A percentile compares a stretch with the other conserved stretches of the same genome.
These are phyloP conservation scores for Yamadazyma spencermartinsiae DNA, from an alignment of 1,139 yeast species.

Conservation along the genomic window DNA sequence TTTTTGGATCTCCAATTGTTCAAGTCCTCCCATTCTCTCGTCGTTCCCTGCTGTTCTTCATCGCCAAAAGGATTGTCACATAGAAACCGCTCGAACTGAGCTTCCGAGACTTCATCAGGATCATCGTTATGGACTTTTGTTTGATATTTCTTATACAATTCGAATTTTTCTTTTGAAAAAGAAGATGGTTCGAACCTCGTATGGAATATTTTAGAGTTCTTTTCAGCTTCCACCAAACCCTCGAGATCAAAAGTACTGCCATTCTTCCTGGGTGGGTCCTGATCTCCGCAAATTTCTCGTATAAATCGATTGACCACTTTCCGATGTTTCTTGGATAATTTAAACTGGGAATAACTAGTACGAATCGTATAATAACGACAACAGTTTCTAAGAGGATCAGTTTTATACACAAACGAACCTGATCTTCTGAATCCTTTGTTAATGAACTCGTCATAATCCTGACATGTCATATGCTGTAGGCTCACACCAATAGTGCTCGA, in stretches of 20 bases:
- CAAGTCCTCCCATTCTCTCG: conserved; percentile 29
- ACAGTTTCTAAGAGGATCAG: conserved; percentile 71
- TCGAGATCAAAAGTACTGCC: conserved; percentile 18
- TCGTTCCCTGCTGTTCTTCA: conserved; percentile 25
- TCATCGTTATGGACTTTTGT: conserved; percentile 63
- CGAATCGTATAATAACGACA: conserved; percentile 85
- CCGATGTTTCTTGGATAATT: conserved; percentile 64
- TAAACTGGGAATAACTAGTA: conserved; percentile 48
- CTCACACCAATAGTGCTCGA: conserved; percentile 52
- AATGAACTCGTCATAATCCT: conserved; percentile 61
- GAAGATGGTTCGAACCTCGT: conserved; percentile 56
- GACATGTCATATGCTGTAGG: conserved; percentile 46
- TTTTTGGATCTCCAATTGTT: conserved; percentile 28
- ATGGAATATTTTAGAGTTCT: conserved; percentile 35
- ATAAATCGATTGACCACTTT: conserved; percentile 64
- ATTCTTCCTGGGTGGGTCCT: conserved; percentile 17
- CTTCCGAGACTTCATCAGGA: conserved; percentile 42
- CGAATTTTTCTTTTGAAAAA: conserved; percentile 61
- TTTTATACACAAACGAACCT: conserved; percentile 71
- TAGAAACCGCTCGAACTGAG: conserved; percentile 61
- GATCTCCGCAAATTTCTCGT: conserved; percentile 32
- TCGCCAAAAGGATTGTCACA: conserved; percentile 64
- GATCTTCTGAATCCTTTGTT: conserved; percentile 79
- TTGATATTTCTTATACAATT: conserved; percentile 71
- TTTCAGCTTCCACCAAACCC: conserved; percentile 24